These are phyloP conservation scores for Ceratocystiopsis brevicomis DNA, from an alignment of 2,329 filamentous ascomycete species.

Conservation along the genomic window DNA sequence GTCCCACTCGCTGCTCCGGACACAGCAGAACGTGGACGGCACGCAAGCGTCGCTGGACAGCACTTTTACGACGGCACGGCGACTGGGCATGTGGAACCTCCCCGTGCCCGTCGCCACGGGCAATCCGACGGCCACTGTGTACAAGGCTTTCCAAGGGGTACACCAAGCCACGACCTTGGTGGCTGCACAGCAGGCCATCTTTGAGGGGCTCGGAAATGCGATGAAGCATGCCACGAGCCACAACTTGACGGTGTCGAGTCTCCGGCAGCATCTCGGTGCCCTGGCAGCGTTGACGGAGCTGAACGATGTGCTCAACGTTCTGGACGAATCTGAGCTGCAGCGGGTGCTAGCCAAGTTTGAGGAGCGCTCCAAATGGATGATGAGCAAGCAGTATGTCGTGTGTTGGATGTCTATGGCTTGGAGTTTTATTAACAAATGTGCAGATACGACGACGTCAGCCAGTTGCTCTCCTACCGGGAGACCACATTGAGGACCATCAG, in stretches of 20 bases:
- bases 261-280: conserved; percentile 38
- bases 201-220: conserved; percentile 41
- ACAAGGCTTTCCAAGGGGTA: conserved; percentile 64
- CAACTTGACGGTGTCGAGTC: conserved; percentile 28
- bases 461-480: conserved; percentile 65
- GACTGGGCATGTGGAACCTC: conserved; percentile 82
- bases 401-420: not conserved
- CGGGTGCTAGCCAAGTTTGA: conserved; percentile 45
- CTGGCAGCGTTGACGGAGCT: conserved; percentile 64
- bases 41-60: conserved; percentile 44
- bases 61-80: conserved; percentile 62
- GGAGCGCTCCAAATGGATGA: conserved; percentile 57
- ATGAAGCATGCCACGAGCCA: conserved; percentile 36
- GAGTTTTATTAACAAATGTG: conserved; percentile 6
- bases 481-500: conserved; percentile 67
- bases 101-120: conserved; percentile 46
- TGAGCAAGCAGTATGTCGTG: conserved; percentile 23
- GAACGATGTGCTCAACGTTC: conserved; percentile 52
- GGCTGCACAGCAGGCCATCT: conserved; percentile 36
- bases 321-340: conserved; percentile 39
- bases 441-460: conserved; percentile 52
- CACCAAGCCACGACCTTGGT: conserved; percentile 41
- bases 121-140: conserved; percentile 50
- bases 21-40: conserved; percentile 40
- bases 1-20: conserved; percentile 59